phyloP scores from a whole-genome alignment of 495 filamentous ascomycete genomes.

The Penicillium dipodomyicola region DNA sequence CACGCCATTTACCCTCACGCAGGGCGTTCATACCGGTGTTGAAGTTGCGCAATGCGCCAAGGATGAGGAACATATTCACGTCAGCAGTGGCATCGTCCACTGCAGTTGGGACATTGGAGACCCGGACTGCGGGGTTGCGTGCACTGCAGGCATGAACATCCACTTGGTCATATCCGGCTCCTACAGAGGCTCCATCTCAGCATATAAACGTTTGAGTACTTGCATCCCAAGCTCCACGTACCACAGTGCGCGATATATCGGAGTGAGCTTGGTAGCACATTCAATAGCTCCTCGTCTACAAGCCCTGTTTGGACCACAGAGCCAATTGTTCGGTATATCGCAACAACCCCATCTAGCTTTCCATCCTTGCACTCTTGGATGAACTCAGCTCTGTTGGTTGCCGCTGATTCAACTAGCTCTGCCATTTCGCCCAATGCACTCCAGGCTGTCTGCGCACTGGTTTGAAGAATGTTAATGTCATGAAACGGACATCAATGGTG shows the following conservation, averaged over 20 bases:
- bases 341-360: conserved; percentile 63
- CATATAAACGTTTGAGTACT: neutral
- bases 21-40: conserved; percentile 61
- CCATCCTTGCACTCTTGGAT: conserved; percentile 69
- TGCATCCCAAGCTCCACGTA: conserved; percentile 9
- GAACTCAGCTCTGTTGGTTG: conserved; percentile 65
- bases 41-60: conserved; percentile 73
- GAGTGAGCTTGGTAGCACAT: conserved; percentile 52
- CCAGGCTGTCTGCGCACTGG: conserved; percentile 40
- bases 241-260: conserved; percentile 57
- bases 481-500: neutral
- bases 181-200: conserved; percentile 26
- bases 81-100: conserved; percentile 83
- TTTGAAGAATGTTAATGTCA: neutral
- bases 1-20: conserved; percentile 57
- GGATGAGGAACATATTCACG: conserved; percentile 69
- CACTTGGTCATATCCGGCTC: conserved; percentile 80
- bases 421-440: conserved; percentile 48
- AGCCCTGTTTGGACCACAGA: conserved; percentile 66
- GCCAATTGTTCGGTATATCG: conserved; percentile 73
- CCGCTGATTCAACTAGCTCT: conserved; percentile 46
- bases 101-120: conserved; percentile 78
- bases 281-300: conserved; percentile 65
- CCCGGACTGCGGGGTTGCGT: conserved; percentile 54
- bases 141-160: conserved; percentile 67